phyloP scores from a whole-genome alignment of 2,329 filamentous ascomycete species.

The Alternaria longipes region DNA sequence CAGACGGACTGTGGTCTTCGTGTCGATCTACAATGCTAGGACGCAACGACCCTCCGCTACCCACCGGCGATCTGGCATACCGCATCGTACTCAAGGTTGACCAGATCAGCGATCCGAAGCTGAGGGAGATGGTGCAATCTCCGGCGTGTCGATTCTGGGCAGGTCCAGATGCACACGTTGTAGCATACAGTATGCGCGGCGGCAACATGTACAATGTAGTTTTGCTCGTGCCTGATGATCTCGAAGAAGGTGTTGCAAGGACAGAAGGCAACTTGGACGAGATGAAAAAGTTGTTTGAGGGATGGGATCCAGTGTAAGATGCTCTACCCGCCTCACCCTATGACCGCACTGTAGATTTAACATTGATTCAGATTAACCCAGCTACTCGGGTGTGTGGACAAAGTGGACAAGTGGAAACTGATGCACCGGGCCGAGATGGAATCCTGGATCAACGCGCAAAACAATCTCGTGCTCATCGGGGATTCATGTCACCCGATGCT shows the following conservation, averaged over 20 bases:
- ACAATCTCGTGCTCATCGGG: slow-evolving; percentile 64
- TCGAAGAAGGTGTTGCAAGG: slow-evolving; percentile 63
- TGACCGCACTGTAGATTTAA: slow-evolving; percentile 31
- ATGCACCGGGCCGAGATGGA: slow-evolving; percentile 59
- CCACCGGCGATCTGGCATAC: slow-evolving; percentile 73
- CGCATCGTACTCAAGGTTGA: slow-evolving; percentile 65
- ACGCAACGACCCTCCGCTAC: slow-evolving; percentile 35
- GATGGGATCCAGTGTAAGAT: slow-evolving; percentile 69
- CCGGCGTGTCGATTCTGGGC: slow-evolving; percentile 69
- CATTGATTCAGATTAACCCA: slow-evolving; percentile 26
- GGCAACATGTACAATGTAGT: slow-evolving; percentile 73
- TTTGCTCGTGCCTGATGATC: slow-evolving; percentile 69
- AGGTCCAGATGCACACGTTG: slow-evolving; percentile 68
- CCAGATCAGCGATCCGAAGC: slow-evolving; percentile 61
- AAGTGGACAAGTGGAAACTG: slow-evolving; percentile 74
- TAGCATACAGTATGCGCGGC: slow-evolving; percentile 68
- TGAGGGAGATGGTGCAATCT: slow-evolving; percentile 63
- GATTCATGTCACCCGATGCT: slow-evolving; percentile 50
- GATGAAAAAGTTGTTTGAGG: slow-evolving; percentile 67
- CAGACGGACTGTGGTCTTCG: slow-evolving; percentile 71
- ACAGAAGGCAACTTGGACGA: slow-evolving; percentile 66
- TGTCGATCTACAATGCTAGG: slow-evolving; percentile 56
- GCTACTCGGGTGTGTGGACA: slow-evolving; percentile 58
- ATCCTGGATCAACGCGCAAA: slow-evolving; percentile 56
- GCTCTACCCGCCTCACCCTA: slow-evolving; percentile 44